Evolutionary conservation across 495 filamentous ascomycete genomes (phyloP), one percentile per base, ranked within the genome.

Genomic region (Elasticomyces elasticus): DNA sequence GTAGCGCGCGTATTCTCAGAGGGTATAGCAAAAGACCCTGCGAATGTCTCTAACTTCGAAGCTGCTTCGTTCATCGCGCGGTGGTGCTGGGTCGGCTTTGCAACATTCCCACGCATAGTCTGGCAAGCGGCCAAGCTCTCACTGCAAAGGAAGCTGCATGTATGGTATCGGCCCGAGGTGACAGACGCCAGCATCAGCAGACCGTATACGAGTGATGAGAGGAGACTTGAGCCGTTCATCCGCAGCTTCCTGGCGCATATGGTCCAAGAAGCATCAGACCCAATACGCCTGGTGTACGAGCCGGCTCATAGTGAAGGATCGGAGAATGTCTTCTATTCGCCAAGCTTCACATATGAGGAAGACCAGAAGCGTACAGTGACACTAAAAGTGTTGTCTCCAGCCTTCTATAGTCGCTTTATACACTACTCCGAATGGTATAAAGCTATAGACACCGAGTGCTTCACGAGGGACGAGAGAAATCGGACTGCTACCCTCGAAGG

Each of bases 41-140:
- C 46, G 1, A 55, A 56, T 12, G 66, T 80, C 54, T 67, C 65
- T 1, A n/a, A 56, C 5, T 62, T 64, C 48, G 60, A 73, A 10
- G 74, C 70, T 42, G 49, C 68, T 17, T 62, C 31, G 27, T 84
- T 85, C 58, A 59, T 84, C 7, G 43, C 63, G 12, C 57, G 64
- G 12, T 85, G 81, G 76, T 77, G 74, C 68, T 84, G 79, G 80
- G 75, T 80, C 17, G 77, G 80, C 3, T 69, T 86, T 13, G 66
- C 76, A 6, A 83, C 82, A 0, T 79, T 80, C 51, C 80, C 81
- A 5, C 68, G 81, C 27, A 85, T 83, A 38, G 60, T 80, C 7
- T 71, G 68, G 53, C 71, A 85, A 66, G 81, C 82, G 4, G 65
- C 49, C 0, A 67, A 64, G 25, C 67, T 85, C 10, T 81, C 76